phyloP scores from a whole-genome alignment of 2,329 filamentous ascomycete species.

The Aspergillus hiratsukae region DNA sequence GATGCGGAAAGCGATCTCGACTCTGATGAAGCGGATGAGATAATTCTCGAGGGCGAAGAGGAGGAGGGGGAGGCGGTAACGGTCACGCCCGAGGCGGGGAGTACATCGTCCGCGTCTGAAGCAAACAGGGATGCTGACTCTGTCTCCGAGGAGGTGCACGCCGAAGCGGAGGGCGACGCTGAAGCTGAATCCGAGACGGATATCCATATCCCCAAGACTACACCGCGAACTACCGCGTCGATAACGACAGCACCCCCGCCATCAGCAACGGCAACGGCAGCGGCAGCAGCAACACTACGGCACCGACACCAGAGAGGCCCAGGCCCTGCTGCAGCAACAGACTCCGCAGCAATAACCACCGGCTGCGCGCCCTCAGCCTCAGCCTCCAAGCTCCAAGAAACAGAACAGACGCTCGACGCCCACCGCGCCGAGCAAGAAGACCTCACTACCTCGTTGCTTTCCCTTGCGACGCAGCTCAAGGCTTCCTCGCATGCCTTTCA shows the following conservation, averaged over 20 bases:
- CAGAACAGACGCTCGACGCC: slow-evolving; percentile 69
- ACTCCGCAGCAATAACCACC: slow-evolving; percentile 4
- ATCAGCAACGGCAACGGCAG: slow-evolving; percentile 12
- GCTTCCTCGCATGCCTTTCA: slow-evolving; percentile 68
- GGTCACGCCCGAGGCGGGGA: slow-evolving; percentile 20
- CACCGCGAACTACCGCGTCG: slow-evolving; percentile 4
- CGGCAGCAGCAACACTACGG: slow-evolving; percentile 10
- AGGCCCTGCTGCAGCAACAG: slow-evolving; percentile 2
- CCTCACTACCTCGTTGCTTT: slow-evolving; percentile 74
- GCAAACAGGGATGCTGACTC: slow-evolving; percentile 6
- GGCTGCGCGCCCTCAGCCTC: slow-evolving; percentile 2
- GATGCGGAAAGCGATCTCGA: slow-evolving; percentile 7
- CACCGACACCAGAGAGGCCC: not conserved
- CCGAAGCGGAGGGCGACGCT: slow-evolving; percentile 16
- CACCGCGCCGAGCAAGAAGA: slow-evolving; percentile 78
- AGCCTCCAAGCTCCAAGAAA: slow-evolving; percentile 35
- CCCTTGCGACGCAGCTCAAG: slow-evolving; percentile 75
- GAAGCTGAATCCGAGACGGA: not conserved
- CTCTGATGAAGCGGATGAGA: slow-evolving; percentile 18
- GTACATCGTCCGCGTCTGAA: slow-evolving; percentile 1
- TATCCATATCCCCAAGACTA: not conserved
- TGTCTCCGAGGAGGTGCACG: slow-evolving; percentile 10
- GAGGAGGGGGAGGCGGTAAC: not conserved
- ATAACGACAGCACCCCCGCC: slow-evolving; percentile 12
- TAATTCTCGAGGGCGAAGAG: slow-evolving; percentile 15